A percentile compares a stretch with the other conserved stretches of the same genome.
Evolutionary conservation across 306 rosid genomes (phyloP).

Genomic region (Chamaecrista fasciculata): DNA sequence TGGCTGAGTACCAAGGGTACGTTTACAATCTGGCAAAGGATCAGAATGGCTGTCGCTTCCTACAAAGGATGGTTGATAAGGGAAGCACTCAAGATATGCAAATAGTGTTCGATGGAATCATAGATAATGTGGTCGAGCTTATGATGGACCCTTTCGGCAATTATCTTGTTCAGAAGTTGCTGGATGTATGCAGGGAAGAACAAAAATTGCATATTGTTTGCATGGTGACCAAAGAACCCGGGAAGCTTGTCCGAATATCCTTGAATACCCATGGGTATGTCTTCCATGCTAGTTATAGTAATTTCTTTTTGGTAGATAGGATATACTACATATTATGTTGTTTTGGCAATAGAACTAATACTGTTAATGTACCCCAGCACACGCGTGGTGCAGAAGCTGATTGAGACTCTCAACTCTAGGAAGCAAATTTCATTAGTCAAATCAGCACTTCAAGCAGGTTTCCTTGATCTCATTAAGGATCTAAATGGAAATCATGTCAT

Average conservation of each 20-base stretch:
- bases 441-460: constrained; percentile 58
- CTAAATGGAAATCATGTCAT: constrained; percentile 63
- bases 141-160: constrained; percentile 72
- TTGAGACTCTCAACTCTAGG: constrained; percentile 46
- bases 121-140: constrained; percentile 58
- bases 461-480: constrained; percentile 66
- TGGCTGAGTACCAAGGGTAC: constrained; percentile 38
- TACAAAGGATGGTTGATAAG: constrained; percentile 55
- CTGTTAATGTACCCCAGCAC: constrained; percentile 46
- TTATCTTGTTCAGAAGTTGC: constrained; percentile 78
- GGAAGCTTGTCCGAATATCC: constrained; percentile 58
- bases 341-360: constrained; percentile 7
- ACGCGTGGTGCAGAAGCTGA: constrained; percentile 75
- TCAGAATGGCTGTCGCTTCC: constrained; percentile 67
- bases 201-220: constrained; percentile 54
- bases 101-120: constrained; percentile 48
- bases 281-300: background rate
- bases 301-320: background rate
- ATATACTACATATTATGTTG: background rate
- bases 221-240: constrained; percentile 46
- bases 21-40: constrained; percentile 59
- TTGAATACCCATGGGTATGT: constrained; percentile 62
- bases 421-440: constrained; percentile 39
- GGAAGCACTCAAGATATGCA: constrained; percentile 49
- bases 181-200: constrained; percentile 53